Evolutionary conservation across 306 rosid genomes (phyloP).

Genomic region (Prunus davidiana): DNA sequence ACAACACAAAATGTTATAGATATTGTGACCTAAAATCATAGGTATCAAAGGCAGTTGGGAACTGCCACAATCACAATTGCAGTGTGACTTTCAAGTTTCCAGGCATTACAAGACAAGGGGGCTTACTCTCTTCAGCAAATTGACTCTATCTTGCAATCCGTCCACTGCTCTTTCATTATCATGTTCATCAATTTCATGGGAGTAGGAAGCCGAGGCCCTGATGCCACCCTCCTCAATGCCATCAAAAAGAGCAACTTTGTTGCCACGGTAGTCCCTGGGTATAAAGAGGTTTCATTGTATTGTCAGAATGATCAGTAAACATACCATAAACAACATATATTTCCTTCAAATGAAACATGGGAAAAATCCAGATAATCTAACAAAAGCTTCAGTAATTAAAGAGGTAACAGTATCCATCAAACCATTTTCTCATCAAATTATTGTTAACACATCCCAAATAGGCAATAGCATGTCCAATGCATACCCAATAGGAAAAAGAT

Average conservation of each 20-base stretch:
- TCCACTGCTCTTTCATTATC: constrained; percentile 80
- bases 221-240: constrained; percentile 69
- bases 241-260: constrained; percentile 51
- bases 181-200: constrained; percentile 93
- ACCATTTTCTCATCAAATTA: background rate
- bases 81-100: background rate
- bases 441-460: background rate
- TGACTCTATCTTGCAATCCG: constrained; percentile 93
- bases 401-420: background rate
- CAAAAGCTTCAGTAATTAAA: background rate
- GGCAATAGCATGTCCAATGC: background rate
- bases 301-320: background rate
- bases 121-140: constrained; percentile 80
- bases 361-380: background rate
- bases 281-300: background rate
- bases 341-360: background rate
- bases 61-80: background rate
- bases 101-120: background rate
- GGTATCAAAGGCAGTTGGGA: background rate
- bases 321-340: no score
- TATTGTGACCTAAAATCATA: background rate
- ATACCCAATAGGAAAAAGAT: no score
- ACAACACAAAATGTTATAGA: background rate
- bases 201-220: constrained; percentile 49
- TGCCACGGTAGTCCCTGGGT: constrained; percentile 42